Percentiles rank a stretch among this genome's conserved stretches.
Conservation (phyloP, 164 flowering plant genomes). For the Vitis amurensis region DNA sequence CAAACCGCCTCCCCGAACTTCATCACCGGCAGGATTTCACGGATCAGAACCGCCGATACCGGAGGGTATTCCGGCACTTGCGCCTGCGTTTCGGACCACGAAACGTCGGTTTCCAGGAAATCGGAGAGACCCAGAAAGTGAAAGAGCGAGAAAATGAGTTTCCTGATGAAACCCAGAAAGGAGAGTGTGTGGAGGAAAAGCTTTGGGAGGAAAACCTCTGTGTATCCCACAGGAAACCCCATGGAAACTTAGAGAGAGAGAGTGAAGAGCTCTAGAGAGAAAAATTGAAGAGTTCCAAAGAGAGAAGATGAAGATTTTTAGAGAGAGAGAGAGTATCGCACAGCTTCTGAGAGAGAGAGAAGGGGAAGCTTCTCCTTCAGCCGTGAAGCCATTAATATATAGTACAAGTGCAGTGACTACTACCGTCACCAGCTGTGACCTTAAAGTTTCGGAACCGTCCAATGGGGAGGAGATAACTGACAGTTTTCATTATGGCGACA, state of each 20-base stretch:
- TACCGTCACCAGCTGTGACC: slow-evolving; percentile 5
- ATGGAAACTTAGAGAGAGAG: slow-evolving; percentile 22
- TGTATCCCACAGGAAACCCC: slow-evolving; percentile 92
- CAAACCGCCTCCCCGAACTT: slow-evolving; percentile 42
- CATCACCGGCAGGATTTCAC: slow-evolving; percentile 75
- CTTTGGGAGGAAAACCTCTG: slow-evolving; percentile 73
- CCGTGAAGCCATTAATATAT: not conserved
- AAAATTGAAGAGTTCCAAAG: not conserved
- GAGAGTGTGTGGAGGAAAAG: slow-evolving; percentile 57
- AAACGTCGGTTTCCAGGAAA: slow-evolving; percentile 55
- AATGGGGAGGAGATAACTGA: not conserved
- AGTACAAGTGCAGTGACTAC: not conserved
- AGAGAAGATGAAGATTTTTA: not conserved
- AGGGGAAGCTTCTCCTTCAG: slow-evolving; percentile 12
- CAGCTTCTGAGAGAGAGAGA: not conserved
- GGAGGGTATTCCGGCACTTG: slow-evolving; percentile 40
- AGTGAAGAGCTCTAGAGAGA: not conserved
- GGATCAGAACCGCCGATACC: slow-evolving; percentile 59
- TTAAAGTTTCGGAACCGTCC: not conserved
- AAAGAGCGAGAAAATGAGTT: slow-evolving; percentile 43
- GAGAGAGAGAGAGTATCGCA: not conserved
- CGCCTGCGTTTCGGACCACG: slow-evolving; percentile 21
- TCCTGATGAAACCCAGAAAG: slow-evolving; percentile 53
- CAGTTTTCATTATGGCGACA: not conserved
- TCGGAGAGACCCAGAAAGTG: slow-evolving; percentile 56